Evolutionary conservation across 2,329 filamentous ascomycete genomes (phyloP), one percentile per base, ranked within the genome.

Genomic region (Plectosphaerella plurivora): DNA sequence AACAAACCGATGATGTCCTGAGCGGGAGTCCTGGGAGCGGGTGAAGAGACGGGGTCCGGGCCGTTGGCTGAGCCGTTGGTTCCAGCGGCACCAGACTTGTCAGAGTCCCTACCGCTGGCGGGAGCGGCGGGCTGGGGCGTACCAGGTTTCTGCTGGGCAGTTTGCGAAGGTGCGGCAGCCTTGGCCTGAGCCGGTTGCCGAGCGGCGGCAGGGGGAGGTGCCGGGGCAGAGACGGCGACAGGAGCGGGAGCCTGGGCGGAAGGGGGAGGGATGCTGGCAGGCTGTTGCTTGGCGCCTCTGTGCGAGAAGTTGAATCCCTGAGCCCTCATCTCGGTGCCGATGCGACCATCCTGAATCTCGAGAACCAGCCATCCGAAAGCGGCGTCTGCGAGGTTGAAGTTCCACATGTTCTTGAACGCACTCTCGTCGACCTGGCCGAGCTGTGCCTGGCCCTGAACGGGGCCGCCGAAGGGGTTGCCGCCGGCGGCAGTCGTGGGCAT

Each of bases 361-460:
- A 99, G 74, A 15, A 97, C 91, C 49, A 99, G 79, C 79, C 91
- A 99, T 55, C 94, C 94, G 68, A 97, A 99, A 18, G 94, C 93
- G 51, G 94, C 94, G 75, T 99, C 94, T 28, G 94, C 94, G 59
- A 99, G 73, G 70, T 97, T 97, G 75, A 99, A 99, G 72, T 99
- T 99, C 94, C 94, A 99, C 94, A 97, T 97, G 69, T 99, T 99
- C 78, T 99, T 99, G 82, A 99, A 99, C 1, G 94, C 94, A 63
- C 92, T 97, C 76, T 99, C 94, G 58, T 99, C 94, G 16, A 99
- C 91, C 65, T 96, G 89, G 33, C 94, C 94, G 49, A 90, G 86
- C 53, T 83, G 81, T 50, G 81, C 75, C 49, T 84, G 85, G 16
- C 41, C 41, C 49, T 84, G 84, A 50, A 86, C 83, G 28, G 90